Percentiles rank a stretch among this genome's conserved stretches.
phyloP scores from a whole-genome alignment of 2,329 filamentous ascomycete species.

The Ilyonectria sp. region DNA sequence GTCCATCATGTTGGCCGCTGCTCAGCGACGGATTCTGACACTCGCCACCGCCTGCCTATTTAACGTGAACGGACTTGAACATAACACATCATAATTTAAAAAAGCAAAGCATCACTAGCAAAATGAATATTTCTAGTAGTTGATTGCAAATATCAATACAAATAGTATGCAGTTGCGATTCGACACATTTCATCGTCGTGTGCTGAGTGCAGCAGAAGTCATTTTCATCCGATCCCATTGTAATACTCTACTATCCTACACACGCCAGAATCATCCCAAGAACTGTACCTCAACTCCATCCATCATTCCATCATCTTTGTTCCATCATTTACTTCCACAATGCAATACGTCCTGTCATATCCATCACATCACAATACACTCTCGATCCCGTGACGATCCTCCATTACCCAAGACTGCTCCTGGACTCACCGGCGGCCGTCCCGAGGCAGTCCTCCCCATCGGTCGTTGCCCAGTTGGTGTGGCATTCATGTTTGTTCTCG shows the following conservation, averaged over 20 bases:
- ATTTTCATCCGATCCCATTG: no score
- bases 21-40: conserved; percentile 44
- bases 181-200: no score
- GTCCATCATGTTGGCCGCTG: not conserved
- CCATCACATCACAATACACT: conserved; percentile 65
- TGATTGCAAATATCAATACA: no score
- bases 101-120: not conserved
- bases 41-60: conserved; percentile 42
- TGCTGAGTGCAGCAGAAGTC: no score
- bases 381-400: conserved; percentile 47
- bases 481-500: conserved; percentile 35
- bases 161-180: no score
- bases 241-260: conserved; percentile 5
- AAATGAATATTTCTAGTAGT: not conserved
- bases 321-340: not conserved
- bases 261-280: conserved; percentile 1
- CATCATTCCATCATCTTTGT: conserved; percentile 3
- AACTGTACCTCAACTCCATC: conserved; percentile 20
- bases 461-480: conserved; percentile 38
- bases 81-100: not conserved
- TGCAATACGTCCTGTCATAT: not conserved
- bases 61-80: not conserved
- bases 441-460: conserved; percentile 38
- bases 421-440: conserved; percentile 44
- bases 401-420: conserved; percentile 40